Base-by-base conservation (phyloP, 1,284 basidiomycete species). In the Tranzscheliella williamsii region DNA sequence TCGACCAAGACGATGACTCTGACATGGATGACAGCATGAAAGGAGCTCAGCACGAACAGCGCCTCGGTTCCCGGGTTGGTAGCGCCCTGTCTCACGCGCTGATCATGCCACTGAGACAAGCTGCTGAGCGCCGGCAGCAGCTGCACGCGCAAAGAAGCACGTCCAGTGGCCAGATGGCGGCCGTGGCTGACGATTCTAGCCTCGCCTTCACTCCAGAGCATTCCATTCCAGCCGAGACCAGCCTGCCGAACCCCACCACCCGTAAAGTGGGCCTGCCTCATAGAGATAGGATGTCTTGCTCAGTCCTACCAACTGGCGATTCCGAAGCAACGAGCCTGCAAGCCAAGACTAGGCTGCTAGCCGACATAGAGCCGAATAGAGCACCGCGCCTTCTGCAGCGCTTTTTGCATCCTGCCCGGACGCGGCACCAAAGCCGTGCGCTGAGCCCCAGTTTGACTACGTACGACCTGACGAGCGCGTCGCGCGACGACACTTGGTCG, bases 1-100 rank as follows among this genome's bases (percentile, higher is more conserved):
- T 52, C 18, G 66, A 49, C 16, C 48, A 39, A 2, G 46, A 54
- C 16, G 42, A 47, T 16, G 41, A 40, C 8, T 42, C 34, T 8
- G 50, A 55, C 4, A 32, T 20, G 15, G 54, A 55, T 4, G 42
- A 38, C 8, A 38, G 15, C 1, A 18, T 20, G 5, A 34, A 27
- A 17, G 17, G 18, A 9, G 24, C 13, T 11, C 31, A n/a, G 32
- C 12, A 24, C 20, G 30, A 30, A 9, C 23, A 38, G 12, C 48
- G 42, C 16, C 38, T 62, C 5, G 58, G 58, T 2, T 60, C 55
- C 6, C 38, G 51, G 15, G 48, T 70, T 2, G 51, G 57, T 21
- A 67, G 42, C 15, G 63, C 45, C 9, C 49, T 69, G 1, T 54
- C 58, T 9, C 41, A 60, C 22, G 61, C 47, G 1, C 38, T 64